Conservation (phyloP, 2,329 filamentous ascomycete genomes). For the Aspergillus sergii region DNA sequence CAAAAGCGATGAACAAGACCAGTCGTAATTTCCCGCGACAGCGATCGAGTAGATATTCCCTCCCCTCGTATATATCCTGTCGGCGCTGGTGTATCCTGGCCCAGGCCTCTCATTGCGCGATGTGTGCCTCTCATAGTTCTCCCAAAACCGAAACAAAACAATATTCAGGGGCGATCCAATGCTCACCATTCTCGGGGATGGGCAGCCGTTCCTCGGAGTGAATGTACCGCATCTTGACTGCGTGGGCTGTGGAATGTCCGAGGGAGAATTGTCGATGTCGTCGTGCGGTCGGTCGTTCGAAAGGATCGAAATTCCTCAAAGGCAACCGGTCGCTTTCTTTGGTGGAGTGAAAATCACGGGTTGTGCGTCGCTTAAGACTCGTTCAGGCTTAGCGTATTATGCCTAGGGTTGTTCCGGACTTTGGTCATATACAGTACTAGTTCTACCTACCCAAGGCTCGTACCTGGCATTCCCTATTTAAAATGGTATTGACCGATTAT, state of each 20-base stretch:
- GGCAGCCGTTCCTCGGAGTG: constrained; percentile 94
- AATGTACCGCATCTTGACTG: constrained; percentile 98
- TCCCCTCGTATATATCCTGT: constrained; percentile 13
- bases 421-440: not conserved
- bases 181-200: constrained; percentile 96
- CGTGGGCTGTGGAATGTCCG: constrained; percentile 44
- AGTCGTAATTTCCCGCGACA: constrained; percentile 4
- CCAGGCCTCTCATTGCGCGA: not conserved
- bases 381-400: constrained; percentile 37
- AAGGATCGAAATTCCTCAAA: constrained; percentile 43
- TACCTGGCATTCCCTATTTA: not conserved
- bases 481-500: not conserved
- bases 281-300: constrained; percentile 38
- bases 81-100: constrained; percentile 8
- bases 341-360: constrained; percentile 47
- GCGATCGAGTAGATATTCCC: constrained; percentile 11
- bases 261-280: constrained; percentile 45
- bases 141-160: constrained; percentile 26
- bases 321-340: constrained; percentile 30
- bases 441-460: not conserved
- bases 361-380: constrained; percentile 49
- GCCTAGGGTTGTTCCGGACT: constrained; percentile 34
- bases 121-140: constrained; percentile 6
- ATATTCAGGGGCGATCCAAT: constrained; percentile 32
- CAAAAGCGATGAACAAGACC: constrained; percentile 6